Evolutionary conservation across 2,329 filamentous ascomycete species (phyloP), one percentile per base, ranked within the genome.

Genomic region (Talaromyces rugulosus): DNA sequence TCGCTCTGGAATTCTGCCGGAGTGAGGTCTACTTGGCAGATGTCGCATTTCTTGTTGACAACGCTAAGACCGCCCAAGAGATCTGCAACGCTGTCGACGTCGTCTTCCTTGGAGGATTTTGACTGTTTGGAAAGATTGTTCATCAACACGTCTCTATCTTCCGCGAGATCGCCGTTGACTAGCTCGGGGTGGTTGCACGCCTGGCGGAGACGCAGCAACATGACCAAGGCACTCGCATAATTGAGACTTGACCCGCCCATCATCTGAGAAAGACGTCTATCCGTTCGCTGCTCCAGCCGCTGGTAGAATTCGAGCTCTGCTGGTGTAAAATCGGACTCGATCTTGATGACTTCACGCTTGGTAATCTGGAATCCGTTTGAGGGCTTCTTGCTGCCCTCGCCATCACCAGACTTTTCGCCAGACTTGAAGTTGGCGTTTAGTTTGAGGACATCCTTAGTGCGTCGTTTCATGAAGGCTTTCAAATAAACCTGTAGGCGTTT

Each of bases 391-490:
- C 80, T 79, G 14, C 84, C 86, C 4, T 82, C 81, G 56, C 84
- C 80, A 4, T 77, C 76, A 0, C 75, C 75, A 61, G 40, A 73
- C 75, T 33, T 50, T 30, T 89, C 87, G 42, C 90, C 90, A 30
- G 90, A 88, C 63, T 90, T 90, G 18, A 96, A 80, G 0, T 91
- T 91, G 11, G 91, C 91, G 11, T 91, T 91, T 68, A 92, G 84
- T 77, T 95, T 96, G 64, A 99, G 80, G n/a, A 99, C 91, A 27
- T 96, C 92, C 77, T 99, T 99, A 8, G 93, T 98, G 50, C 95
- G 87, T n/a, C 95, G 88, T 80, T 98, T 96, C 95, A 99, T 99
- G 78, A 96, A 96, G 60, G 92, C 94, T 60, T 90, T 89, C 4
- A 99, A 80, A 64, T 96, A 87, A 61, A 89, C 87, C 67, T 96